These are phyloP conservation scores for Metarhizium rileyi DNA, from an alignment of 2,329 filamentous ascomycete genomes.

Conservation along the genomic window DNA sequence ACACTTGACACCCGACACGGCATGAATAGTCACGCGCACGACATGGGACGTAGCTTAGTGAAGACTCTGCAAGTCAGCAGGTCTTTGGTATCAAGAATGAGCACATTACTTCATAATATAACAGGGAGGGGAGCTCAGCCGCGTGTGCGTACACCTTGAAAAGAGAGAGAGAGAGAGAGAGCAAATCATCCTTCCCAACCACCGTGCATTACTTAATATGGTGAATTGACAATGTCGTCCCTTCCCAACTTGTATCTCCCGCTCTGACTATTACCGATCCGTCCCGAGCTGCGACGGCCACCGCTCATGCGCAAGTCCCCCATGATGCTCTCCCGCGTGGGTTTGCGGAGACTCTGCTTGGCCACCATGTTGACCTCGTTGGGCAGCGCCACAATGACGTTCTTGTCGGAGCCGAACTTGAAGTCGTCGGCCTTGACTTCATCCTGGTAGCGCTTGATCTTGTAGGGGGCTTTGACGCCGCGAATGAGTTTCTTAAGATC, in stretches of 20 bases:
- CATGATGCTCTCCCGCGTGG: conserved; percentile 89
- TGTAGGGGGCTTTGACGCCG: conserved; percentile 79
- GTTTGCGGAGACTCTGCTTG: conserved; percentile 72
- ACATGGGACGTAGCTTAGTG: neutral
- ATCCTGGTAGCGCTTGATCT: conserved; percentile 91
- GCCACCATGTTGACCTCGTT: conserved; percentile 98
- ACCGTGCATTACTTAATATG: conserved; percentile 38
- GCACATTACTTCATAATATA: neutral
- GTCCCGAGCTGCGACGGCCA: conserved; percentile 38
- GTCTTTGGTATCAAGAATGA: neutral
- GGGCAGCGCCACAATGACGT: conserved; percentile 91
- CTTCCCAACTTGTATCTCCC: conserved; percentile 64
- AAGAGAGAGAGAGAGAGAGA: too few species aligned
- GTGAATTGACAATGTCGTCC: conserved; percentile 74
- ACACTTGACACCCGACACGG: neutral
- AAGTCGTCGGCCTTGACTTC: conserved; percentile 98
- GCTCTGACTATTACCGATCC: conserved; percentile 43
- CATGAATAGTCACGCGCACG: neutral
- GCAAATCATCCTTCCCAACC: neutral
- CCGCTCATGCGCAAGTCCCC: conserved; percentile 40
- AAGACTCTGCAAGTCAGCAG: neutral
- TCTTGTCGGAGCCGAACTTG: conserved; percentile 94
- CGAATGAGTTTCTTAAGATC: conserved; percentile 80
- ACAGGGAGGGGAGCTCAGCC: neutral
- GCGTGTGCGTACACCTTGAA: neutral